Evolutionary conservation across 1,139 yeast genomes (phyloP).

Genomic region (Saccharomyces uvarum): DNA sequence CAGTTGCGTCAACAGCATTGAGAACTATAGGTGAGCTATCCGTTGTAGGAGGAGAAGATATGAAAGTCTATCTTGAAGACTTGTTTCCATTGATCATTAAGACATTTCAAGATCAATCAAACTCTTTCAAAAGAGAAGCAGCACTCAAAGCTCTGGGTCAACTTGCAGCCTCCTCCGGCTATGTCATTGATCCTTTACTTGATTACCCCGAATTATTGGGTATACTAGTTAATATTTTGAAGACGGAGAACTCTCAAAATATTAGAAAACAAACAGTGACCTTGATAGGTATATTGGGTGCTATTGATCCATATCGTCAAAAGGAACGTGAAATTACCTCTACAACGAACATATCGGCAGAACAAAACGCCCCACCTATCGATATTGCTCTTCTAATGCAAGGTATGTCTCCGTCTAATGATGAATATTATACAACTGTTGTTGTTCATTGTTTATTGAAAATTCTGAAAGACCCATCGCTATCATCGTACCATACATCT

Average conservation of each 20-base stretch:
- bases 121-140: constrained; percentile 81
- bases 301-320: constrained; percentile 91
- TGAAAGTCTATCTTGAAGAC: constrained; percentile 61
- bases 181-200: constrained; percentile 88
- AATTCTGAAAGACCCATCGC: constrained; percentile 74
- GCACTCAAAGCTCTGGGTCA: constrained; percentile 85
- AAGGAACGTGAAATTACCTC: constrained; percentile 75
- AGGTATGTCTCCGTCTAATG: constrained; percentile 89
- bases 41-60: constrained; percentile 80
- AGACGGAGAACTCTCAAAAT: constrained; percentile 68
- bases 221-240: constrained; percentile 69
- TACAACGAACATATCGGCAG: constrained; percentile 57
- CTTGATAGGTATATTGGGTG: constrained; percentile 87
- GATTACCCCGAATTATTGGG: constrained; percentile 88
- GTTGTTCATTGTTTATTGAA: constrained; percentile 80
- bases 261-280: constrained; percentile 84
- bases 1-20: constrained; percentile 81
- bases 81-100: constrained; percentile 84
- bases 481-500: constrained; percentile 79
- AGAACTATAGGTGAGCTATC: constrained; percentile 84
- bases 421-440: constrained; percentile 92
- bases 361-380: constrained; percentile 80
- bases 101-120: constrained; percentile 86
- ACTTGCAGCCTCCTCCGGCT: constrained; percentile 83
- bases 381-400: constrained; percentile 88